These are phyloP conservation scores for Phialophora chinensis DNA, from an alignment of 2,329 filamentous ascomycete species.

Conservation along the genomic window DNA sequence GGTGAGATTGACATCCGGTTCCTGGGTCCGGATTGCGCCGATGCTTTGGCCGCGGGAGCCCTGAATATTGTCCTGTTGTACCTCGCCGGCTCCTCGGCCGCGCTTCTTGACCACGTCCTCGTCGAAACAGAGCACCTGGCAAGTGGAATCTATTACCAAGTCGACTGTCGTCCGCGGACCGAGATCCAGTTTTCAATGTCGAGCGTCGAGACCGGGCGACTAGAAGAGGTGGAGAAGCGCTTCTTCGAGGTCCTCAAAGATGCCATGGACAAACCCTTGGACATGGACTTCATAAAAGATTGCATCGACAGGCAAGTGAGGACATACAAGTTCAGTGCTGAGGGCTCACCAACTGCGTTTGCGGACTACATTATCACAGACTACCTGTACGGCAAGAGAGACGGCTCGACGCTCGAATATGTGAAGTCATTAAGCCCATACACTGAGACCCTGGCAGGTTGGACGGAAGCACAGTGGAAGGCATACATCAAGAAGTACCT, in stretches of 20 bases:
- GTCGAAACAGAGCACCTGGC: conserved; percentile 93
- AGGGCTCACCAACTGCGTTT: conserved; percentile 80
- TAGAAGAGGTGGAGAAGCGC: conserved; percentile 81
- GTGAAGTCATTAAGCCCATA: conserved; percentile 61
- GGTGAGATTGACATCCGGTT: conserved; percentile 87
- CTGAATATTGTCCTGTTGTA: conserved; percentile 83
- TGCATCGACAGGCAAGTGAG: conserved; percentile 82
- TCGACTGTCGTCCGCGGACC: conserved; percentile 78
- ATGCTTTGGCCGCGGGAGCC: conserved; percentile 71
- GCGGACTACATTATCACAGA: conserved; percentile 86
- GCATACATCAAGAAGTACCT: conserved; percentile 83
- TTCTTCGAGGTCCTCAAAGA: conserved; percentile 84
- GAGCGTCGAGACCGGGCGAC: conserved; percentile 83
- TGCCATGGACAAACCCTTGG: conserved; percentile 77
- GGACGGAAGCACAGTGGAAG: conserved; percentile 85
- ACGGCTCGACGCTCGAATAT: conserved; percentile 75
- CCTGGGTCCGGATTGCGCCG: conserved; percentile 81
- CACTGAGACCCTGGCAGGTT: conserved; percentile 70
- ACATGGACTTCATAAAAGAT: conserved; percentile 88
- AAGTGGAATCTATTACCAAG: conserved; percentile 80
- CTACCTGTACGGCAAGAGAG: conserved; percentile 84
- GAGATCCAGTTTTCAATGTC: conserved; percentile 86
- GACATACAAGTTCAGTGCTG: conserved; percentile 81
- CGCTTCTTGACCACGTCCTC: conserved; percentile 85
- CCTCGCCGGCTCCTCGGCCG: conserved; percentile 89